A percentile compares a stretch with the other conserved stretches of the same genome.
These are phyloP conservation scores for grape (Vitis vinifera) DNA, from an alignment of 164 flowering plant species.

Conservation along the genomic window ASM3070453v1 NC_081818.1:26269001-26269500, in stretches of 20 bases:
- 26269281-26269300: slow-evolving; percentile 3
- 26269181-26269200: neutral
- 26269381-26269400: too few species aligned
- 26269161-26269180: neutral
- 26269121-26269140: neutral
- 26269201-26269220: neutral
- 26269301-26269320: slow-evolving; percentile 2
- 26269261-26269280: slow-evolving; percentile 15
- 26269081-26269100: too few species aligned
- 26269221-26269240: neutral
- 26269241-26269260: slow-evolving; percentile 7
- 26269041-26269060: neutral
- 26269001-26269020: neutral
- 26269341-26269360: too few species aligned
- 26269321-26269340: neutral
- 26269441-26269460: too few species aligned
- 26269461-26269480: too few species aligned
- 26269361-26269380: too few species aligned
- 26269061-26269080: too few species aligned
- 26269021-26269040: slow-evolving; percentile 6
- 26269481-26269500: too few species aligned
- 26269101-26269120: neutral
- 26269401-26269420: too few species aligned
- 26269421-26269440: too few species aligned
- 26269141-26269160: slow-evolving; percentile 3